phyloP scores from a whole-genome alignment of 108 stramenopile genomes.

The Cyclotella choctawhatcheeana region DNA sequence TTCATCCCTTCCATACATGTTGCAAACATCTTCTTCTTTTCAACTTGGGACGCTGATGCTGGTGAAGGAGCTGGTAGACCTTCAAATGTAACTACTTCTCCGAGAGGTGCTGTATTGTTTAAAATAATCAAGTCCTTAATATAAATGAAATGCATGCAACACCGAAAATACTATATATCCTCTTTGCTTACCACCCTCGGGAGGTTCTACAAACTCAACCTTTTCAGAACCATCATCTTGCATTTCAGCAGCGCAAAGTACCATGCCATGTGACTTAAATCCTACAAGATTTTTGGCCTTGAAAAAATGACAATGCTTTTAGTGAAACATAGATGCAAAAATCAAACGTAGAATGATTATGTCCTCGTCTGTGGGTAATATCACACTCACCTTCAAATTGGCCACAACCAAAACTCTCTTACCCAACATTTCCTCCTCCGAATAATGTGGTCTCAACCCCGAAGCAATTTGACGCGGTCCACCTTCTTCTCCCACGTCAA shows the following conservation, averaged over 20 bases:
- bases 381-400: slow-evolving; percentile 86
- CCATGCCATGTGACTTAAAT: slow-evolving; percentile 98
- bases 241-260: slow-evolving; percentile 88
- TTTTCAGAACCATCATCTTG: slow-evolving; percentile 74
- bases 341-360: neutral
- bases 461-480: slow-evolving; percentile 89
- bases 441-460: slow-evolving; percentile 90
- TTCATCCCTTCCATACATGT: slow-evolving; percentile 86
- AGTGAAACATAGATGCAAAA: no score
- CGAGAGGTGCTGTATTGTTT: slow-evolving; percentile 80
- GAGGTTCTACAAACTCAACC: slow-evolving; percentile 96
- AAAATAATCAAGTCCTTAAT: no score
- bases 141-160: no score
- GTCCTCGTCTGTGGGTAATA: neutral
- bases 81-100: slow-evolving; percentile 91
- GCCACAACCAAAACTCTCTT: slow-evolving; percentile 92
- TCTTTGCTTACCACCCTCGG: slow-evolving; percentile 58
- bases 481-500: slow-evolving; percentile 92
- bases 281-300: slow-evolving; percentile 93
- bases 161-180: no score
- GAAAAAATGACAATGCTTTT: no score
- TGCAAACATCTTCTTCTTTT: slow-evolving; percentile 98
- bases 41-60: slow-evolving; percentile 80
- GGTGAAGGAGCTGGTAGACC: slow-evolving; percentile 87
- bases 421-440: slow-evolving; percentile 89